A percentile compares a stretch with the other conserved stretches of the same genome.
phyloP scores from a whole-genome alignment of 176 grass and related monocot species.

The Hyparrhenia diplandra region DNA sequence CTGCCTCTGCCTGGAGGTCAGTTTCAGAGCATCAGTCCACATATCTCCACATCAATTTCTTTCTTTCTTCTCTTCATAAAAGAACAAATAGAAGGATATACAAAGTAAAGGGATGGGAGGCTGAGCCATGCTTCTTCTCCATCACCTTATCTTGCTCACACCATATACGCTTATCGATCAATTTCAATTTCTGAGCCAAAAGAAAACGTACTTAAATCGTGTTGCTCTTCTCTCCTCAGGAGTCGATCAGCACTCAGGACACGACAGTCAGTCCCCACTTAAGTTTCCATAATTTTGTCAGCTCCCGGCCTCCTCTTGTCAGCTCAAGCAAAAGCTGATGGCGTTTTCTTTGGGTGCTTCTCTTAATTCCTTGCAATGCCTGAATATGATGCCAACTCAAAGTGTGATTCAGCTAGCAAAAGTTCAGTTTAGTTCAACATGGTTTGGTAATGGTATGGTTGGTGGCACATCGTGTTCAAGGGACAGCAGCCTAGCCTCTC shows the following conservation, averaged over 20 bases:
- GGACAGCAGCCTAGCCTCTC: background rate
- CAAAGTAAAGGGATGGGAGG: background rate
- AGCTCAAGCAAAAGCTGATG: background rate
- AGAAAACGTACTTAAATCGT: background rate
- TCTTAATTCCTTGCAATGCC: background rate
- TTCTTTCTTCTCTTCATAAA: background rate
- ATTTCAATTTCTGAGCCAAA: background rate
- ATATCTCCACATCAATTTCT: background rate
- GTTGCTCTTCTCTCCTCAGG: background rate
- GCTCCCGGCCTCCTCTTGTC: background rate
- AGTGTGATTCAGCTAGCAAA: background rate
- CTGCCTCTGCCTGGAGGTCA: background rate
- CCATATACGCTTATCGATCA: background rate
- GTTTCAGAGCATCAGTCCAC: background rate
- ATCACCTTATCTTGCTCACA: background rate
- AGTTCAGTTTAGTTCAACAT: background rate
- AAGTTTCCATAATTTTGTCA: slow-evolving; percentile 3
- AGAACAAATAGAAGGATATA: background rate
- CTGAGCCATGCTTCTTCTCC: background rate
- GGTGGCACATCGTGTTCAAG: slow-evolving; percentile 17
- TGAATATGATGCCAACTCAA: background rate
- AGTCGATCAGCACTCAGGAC: background rate
- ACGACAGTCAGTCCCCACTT: background rate
- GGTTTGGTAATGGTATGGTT: slow-evolving; percentile 1
- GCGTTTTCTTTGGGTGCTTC: background rate